phyloP scores from a whole-genome alignment of 495 filamentous ascomycete genomes.

The Baudoinia panamericana region DNA sequence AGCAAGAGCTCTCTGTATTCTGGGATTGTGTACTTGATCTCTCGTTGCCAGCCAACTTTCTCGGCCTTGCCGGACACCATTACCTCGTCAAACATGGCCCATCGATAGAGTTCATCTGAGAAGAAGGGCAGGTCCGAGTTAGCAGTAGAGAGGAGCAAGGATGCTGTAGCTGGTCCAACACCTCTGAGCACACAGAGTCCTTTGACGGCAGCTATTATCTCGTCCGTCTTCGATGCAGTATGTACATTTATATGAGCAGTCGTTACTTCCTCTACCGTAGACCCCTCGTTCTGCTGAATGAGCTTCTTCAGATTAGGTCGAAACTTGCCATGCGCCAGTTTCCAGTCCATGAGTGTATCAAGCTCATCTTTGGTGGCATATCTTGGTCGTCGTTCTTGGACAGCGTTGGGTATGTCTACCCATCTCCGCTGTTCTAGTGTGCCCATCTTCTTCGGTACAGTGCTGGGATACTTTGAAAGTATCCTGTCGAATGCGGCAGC shows the following conservation, averaged over 20 bases:
- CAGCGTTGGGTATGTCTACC: constrained; percentile 18
- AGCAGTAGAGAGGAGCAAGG: constrained; percentile 50
- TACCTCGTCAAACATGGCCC: constrained; percentile 42
- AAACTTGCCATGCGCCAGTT: constrained; percentile 59
- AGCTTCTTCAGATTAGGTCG: constrained; percentile 56
- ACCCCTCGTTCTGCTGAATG: constrained; percentile 43
- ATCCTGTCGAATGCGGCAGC: constrained; percentile 15
- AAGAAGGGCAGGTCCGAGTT: constrained; percentile 56
- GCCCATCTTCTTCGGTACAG: constrained; percentile 19
- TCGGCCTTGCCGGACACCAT: no score
- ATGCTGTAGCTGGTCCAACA: constrained; percentile 62
- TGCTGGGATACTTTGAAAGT: constrained; percentile 18
- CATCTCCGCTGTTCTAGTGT: constrained; percentile 23
- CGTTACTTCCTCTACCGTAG: constrained; percentile 34
- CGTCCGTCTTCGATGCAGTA: constrained; percentile 22
- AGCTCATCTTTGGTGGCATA: constrained; percentile 23
- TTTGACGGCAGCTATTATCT: constrained; percentile 31
- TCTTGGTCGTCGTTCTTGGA: constrained; percentile 11
- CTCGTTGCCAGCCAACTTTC: constrained; percentile 33
- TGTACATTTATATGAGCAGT: constrained; percentile 28
- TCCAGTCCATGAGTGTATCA: constrained; percentile 54
- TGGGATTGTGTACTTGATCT: constrained; percentile 50
- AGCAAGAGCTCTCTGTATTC: constrained; percentile 47
- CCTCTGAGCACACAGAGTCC: constrained; percentile 44
- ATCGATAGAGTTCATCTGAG: constrained; percentile 61